These are phyloP conservation scores for Phytophthora foliorum DNA, from an alignment of 352 stramenopile genomes.

Conservation along the genomic window DNA sequence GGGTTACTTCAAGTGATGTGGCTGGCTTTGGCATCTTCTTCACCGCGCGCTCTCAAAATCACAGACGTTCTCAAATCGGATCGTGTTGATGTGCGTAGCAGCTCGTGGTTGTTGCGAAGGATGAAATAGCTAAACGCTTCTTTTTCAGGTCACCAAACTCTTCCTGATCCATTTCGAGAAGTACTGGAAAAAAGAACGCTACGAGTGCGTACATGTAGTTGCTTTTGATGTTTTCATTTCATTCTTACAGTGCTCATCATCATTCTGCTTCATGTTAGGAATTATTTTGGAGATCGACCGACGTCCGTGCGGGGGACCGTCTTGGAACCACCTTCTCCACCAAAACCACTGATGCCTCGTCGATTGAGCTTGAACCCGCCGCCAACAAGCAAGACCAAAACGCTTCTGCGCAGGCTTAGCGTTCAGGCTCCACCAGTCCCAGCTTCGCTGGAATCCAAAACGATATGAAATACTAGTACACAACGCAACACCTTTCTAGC, in stretches of 20 bases:
- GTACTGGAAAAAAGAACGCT: conserved; percentile 82
- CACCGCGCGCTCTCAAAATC: conserved; percentile 66
- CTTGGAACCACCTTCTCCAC: conserved; percentile 15
- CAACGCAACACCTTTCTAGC: conserved; percentile 12
- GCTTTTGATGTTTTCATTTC: neutral
- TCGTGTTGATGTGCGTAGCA: conserved; percentile 48
- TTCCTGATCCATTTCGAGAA: conserved; percentile 85
- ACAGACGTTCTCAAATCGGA: conserved; percentile 81
- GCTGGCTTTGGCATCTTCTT: conserved; percentile 68
- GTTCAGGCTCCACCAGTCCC: conserved; percentile 38
- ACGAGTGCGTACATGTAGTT: conserved; percentile 59
- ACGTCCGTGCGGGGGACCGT: conserved; percentile 1
- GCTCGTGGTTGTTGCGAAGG: neutral
- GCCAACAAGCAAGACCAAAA: conserved; percentile 37
- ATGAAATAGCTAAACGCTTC: conserved; percentile 2
- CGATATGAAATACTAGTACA: conserved; percentile 5
- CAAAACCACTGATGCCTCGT: conserved; percentile 33
- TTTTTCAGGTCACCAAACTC: conserved; percentile 57
- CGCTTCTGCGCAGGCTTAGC: conserved; percentile 55
- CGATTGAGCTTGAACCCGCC: conserved; percentile 60
- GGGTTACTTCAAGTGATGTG: conserved; percentile 88
- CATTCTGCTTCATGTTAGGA: conserved; percentile 28
- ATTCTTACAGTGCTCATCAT: neutral
- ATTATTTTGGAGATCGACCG: conserved; percentile 64
- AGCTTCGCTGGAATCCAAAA: conserved; percentile 6